A percentile compares a stretch with the other conserved stretches of the same genome.
Conservation (phyloP, 2,329 filamentous ascomycete species). For the Pyrenochaeta sp. region DNA sequence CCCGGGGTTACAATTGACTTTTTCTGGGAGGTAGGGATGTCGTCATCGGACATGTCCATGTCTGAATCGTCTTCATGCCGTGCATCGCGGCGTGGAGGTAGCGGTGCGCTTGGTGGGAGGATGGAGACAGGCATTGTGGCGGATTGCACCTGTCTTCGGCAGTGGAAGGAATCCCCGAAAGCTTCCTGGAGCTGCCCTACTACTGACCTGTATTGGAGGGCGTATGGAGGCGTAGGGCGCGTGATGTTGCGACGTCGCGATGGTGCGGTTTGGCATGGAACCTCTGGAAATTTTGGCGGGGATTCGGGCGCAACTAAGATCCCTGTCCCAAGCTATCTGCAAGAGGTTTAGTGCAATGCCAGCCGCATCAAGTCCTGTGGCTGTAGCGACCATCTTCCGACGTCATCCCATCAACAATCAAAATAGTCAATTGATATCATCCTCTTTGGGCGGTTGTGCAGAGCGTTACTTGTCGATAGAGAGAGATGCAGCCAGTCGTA, state of each 20-base stretch:
- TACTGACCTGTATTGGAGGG: too few species aligned
- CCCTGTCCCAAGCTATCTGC: constrained; percentile 17
- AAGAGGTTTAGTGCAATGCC: constrained; percentile 15
- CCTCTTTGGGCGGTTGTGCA: too few species aligned
- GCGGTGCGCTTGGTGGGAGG: constrained; percentile 58
- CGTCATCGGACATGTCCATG: constrained; percentile 57
- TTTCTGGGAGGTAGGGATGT: constrained; percentile 31
- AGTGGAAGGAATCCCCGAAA: not conserved
- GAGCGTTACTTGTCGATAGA: not conserved
- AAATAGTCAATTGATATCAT: not conserved
- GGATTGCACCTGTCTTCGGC: not conserved
- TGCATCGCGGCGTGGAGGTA: constrained; percentile 38
- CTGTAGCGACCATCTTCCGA: constrained; percentile 22
- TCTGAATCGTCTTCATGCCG: constrained; percentile 59
- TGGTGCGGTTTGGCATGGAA: too few species aligned
- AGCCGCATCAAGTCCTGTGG: constrained; percentile 10
- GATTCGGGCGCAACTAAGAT: constrained; percentile 19
- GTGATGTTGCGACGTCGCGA: too few species aligned
- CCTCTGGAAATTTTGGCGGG: constrained; percentile 43
- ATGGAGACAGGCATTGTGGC: constrained; percentile 67
- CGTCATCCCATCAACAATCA: constrained; percentile 32
- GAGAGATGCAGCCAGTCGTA: constrained; percentile 11
- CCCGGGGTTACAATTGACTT: constrained; percentile 82
- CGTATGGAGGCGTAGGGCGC: too few species aligned
- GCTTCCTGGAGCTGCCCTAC: too few species aligned